Evolutionary conservation across 495 filamentous ascomycete genomes (phyloP), one percentile per base, ranked within the genome.

Genomic region (Thermothielavioides terrestris): DNA sequence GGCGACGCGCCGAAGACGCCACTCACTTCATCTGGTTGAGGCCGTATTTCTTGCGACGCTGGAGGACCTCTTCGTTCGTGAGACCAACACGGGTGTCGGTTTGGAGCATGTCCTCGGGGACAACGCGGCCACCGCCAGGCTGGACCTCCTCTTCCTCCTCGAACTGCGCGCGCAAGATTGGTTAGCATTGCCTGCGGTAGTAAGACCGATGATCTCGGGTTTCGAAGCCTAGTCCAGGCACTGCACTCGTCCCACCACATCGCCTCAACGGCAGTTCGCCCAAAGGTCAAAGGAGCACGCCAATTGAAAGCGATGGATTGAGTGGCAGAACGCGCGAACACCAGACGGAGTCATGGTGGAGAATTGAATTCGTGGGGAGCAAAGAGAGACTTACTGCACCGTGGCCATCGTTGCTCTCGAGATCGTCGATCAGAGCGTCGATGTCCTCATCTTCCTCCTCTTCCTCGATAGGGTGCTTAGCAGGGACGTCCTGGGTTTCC

Each of bases 351-450:
- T 12, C 6, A 14, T 14, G 18, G 25, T 10, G 14, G 12, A 18
- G 6, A 18, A 35, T 11, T 5, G 17, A 49, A 21, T 42, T 35
- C 25, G 23, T 6, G 6, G 10, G 30, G 3, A 23, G 14, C 12
- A 15, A 21, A 10, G 14, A 11, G 66, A 34, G 38, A 50, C 62
- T 65, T 55, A 65, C 62, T 22, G 25, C 69, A 32, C 49, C 66
- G 31, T 82, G 76, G 28, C 81, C 85, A 62, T 90, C 86, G 48
- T 85, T 71, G 12, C 81, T 85, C 64, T 89, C 82, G 46, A 95
- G 81, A 54, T 89, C 87, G 52, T 86, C 81, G 50, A 95, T 90
- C 54, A 95, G 75, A 48, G 77, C 75, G 60, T 91, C 84, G 49
- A 95, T 85, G 58, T 88, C 80, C 68, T 83, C 80, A 53, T 83